Evolutionary conservation across 2,329 filamentous ascomycete species (phyloP).

Genomic region (Nemania diffusa): DNA sequence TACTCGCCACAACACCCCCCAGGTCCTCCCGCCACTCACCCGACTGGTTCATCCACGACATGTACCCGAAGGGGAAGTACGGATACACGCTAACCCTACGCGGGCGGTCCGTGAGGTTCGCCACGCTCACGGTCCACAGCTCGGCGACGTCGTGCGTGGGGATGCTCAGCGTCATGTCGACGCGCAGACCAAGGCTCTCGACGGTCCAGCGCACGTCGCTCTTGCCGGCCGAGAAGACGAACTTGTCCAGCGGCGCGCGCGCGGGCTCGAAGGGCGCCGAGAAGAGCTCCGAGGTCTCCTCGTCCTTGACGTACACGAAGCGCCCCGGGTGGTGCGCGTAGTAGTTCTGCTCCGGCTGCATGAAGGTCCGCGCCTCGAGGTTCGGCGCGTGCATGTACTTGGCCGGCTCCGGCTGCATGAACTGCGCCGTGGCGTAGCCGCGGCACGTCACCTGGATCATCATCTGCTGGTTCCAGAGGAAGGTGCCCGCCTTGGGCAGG

Average conservation of each 20-base stretch:
- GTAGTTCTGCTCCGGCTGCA: conserved; percentile 70
- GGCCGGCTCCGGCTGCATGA: conserved; percentile 69
- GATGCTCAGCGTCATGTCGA: conserved; percentile 63
- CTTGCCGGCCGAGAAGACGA: conserved; percentile 65
- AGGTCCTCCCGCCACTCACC: conserved; percentile 62
- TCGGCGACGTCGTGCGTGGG: conserved; percentile 66
- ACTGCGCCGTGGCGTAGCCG: conserved; percentile 67
- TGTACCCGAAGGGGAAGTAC: conserved; percentile 68
- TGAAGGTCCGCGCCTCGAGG: conserved; percentile 68
- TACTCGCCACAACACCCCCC: conserved; percentile 61
- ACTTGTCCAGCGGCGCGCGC: conserved; percentile 58
- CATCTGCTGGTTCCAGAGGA: conserved; percentile 70
- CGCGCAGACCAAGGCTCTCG: conserved; percentile 60
- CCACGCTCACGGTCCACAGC: conserved; percentile 64
- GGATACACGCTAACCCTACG: conserved; percentile 64
- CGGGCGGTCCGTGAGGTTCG: conserved; percentile 58
- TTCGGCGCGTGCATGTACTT: conserved; percentile 70
- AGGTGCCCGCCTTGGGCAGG: conserved; percentile 65
- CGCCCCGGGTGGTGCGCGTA: conserved; percentile 68
- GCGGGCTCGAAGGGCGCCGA: conserved; percentile 67
- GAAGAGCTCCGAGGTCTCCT: conserved; percentile 59
- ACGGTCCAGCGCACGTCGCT: conserved; percentile 65
- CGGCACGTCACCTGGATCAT: conserved; percentile 70
- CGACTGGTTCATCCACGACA: conserved; percentile 71
- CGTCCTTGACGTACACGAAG: conserved; percentile 69